A percentile compares a stretch with the other conserved stretches of the same genome.
Evolutionary conservation across 2,329 filamentous ascomycete species (phyloP).

Genomic region (Ascochyta fabae): DNA sequence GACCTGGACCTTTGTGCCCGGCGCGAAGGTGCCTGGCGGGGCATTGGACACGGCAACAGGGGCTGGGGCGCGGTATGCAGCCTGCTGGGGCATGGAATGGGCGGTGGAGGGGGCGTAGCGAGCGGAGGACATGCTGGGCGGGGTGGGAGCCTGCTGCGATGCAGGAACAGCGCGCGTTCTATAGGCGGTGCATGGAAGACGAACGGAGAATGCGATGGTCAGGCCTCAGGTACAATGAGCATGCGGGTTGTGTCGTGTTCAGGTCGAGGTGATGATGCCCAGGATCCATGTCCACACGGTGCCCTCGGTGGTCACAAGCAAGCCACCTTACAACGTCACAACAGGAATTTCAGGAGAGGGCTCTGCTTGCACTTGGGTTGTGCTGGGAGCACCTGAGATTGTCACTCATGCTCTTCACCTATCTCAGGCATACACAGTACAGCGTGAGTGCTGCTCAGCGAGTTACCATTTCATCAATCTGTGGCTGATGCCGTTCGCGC

Average conservation of each 20-base stretch:
- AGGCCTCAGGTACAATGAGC: constrained; percentile 20
- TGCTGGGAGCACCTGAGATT: background rate
- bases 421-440: background rate
- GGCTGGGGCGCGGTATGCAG: constrained; percentile 44
- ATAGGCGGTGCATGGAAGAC: constrained; percentile 41
- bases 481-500: constrained; percentile 2
- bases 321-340: constrained; percentile 40
- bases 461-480: background rate
- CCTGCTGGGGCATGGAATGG: constrained; percentile 44
- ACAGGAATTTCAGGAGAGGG: background rate
- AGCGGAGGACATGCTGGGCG: constrained; percentile 49
- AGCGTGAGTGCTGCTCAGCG: background rate
- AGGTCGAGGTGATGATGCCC: constrained; percentile 21
- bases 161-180: constrained; percentile 39
- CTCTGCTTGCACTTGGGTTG: background rate
- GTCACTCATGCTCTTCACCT: background rate
- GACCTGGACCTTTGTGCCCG: constrained; percentile 96
- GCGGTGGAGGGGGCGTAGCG: constrained; percentile 46
- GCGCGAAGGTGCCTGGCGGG: constrained; percentile 78
- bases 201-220: constrained; percentile 14
- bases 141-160: constrained; percentile 42
- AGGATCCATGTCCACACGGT: constrained; percentile 19
- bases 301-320: constrained; percentile 28
- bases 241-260: constrained; percentile 30
- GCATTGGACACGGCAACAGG: constrained; percentile 44